These are phyloP conservation scores for Coprinopsis strossmayeri DNA, from an alignment of 768 basidiomycete genomes.

Conservation along the genomic window DNA sequence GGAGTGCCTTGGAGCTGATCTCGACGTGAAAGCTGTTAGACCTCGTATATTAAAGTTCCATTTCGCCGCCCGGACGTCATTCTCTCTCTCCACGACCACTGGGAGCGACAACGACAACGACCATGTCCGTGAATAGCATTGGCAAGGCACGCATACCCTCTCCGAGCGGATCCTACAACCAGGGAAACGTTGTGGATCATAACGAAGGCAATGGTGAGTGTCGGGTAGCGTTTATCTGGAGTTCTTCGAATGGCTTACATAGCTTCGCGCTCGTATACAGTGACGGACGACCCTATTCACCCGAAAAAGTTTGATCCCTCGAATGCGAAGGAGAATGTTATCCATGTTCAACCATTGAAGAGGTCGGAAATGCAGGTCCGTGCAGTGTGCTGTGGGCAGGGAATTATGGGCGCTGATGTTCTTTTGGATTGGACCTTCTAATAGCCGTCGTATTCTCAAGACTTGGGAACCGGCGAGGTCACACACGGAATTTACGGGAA, in stretches of 20 bases:
- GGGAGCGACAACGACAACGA: neutral
- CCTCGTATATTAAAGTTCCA: no score
- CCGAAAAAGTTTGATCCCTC: constrained; percentile 23
- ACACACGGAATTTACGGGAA: constrained; percentile 85
- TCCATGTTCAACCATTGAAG: constrained; percentile 81
- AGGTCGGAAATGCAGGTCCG: constrained; percentile 80
- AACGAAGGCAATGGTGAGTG: constrained; percentile 55
- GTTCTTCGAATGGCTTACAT: neutral
- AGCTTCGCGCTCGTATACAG: constrained; percentile 25
- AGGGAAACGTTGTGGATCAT: constrained; percentile 69
- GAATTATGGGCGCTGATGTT: neutral
- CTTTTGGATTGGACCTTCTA: neutral
- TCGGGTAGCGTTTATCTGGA: neutral
- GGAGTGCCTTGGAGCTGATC: no score
- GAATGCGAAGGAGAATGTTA: constrained; percentile 37
- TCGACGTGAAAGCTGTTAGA: no score
- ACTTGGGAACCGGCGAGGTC: constrained; percentile 70
- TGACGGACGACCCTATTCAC: constrained; percentile 53
- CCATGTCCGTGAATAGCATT: constrained; percentile 23
- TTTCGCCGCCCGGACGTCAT: neutral
- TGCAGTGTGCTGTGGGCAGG: neutral
- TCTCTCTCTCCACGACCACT: neutral
- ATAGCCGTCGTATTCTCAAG: constrained; percentile 90
- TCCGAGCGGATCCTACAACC: constrained; percentile 31
- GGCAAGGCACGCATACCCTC: constrained; percentile 47